Base-by-base conservation (phyloP, 2,329 filamentous ascomycete species). In the Colletotrichum viniferum region DNA sequence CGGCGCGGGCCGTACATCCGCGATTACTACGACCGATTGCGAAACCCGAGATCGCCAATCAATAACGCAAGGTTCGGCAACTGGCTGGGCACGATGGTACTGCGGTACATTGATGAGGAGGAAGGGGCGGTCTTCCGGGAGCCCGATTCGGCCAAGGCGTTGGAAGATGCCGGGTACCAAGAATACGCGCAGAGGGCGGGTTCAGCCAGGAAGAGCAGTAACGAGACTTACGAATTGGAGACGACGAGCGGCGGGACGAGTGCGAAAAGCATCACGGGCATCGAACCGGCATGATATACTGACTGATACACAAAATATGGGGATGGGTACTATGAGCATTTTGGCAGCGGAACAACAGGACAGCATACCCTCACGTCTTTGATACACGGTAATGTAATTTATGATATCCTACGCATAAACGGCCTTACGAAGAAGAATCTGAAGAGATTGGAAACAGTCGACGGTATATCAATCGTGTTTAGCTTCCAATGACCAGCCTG, bases 1-100 rank as follows among this genome's bases (percentile, higher is more conserved):
- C 68, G 32, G 2, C 74, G 73, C 2, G 77, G 77, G 1, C 62
- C 72, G 3, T 79, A 77, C 24, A 66, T 69, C 5, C 64, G 73
- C 16, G 34, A 76, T 7, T 69, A 69, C 58, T 73, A 77, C 32
- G 62, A 75, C 18, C 58, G 72, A 12, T 7, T 68, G 7, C 56
- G 28, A 14, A 48, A 21, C 4, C 58, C 64, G 34, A 34, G 58
- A 10, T 30, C 43, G 2, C 69, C 21, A 2, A 34, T 34, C 4
- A 73, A 75, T 14, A 24, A 75, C 4, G 73, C 69, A 7, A 62
- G 48, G 7, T 73, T 75, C 30, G 69, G 69, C 7, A 75, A 75
- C 18, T 69, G 69, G 63, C 21, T 68, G 6, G 69, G 73, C 2
- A 75, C 69, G 5, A 34, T 73, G 26, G 32, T 75, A 10, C 56